Evolutionary conservation across 2,329 filamentous ascomycete species (phyloP).

Genomic region (Botryotinia globosa): DNA sequence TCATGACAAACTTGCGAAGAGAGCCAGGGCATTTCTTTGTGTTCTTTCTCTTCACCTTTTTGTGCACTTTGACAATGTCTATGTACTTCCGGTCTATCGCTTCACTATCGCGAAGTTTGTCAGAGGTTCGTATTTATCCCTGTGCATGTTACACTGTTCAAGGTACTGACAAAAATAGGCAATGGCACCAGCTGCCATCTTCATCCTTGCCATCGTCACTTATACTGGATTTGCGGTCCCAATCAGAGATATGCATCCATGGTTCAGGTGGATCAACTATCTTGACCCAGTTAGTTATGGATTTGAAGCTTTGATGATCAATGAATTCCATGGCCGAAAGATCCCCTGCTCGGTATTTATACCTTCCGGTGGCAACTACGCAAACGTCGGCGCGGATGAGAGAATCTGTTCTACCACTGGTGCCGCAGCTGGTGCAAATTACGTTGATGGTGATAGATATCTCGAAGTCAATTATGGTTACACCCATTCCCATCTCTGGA

Average conservation of each 20-base stretch:
- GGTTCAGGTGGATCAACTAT: slow-evolving; percentile 58
- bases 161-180: slow-evolving; percentile 21
- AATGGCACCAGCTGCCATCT: slow-evolving; percentile 47
- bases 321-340: slow-evolving; percentile 60
- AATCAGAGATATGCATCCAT: slow-evolving; percentile 52
- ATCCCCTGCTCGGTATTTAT: slow-evolving; percentile 33
- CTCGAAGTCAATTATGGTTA: slow-evolving; percentile 56
- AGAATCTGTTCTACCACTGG: slow-evolving; percentile 58
- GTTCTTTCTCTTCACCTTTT: slow-evolving; percentile 74
- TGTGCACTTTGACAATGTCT: slow-evolving; percentile 73
- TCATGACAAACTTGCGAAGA: slow-evolving; percentile 78
- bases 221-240: slow-evolving; percentile 52
- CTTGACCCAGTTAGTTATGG: slow-evolving; percentile 71
- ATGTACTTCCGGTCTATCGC: slow-evolving; percentile 83
- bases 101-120: slow-evolving; percentile 70
- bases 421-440: slow-evolving; percentile 49
- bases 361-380: slow-evolving; percentile 30
- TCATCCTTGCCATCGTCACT: slow-evolving; percentile 56
- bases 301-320: slow-evolving; percentile 72
- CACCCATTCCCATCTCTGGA: slow-evolving; percentile 59
- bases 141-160: not conserved
- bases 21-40: slow-evolving; percentile 79
- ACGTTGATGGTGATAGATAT: slow-evolving; percentile 60
- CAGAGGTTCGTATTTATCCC: slow-evolving; percentile 44
- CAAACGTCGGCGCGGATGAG: slow-evolving; percentile 23